Conservation (phyloP, 345 rosid genomes). For the Excoecaria agallocha region DNA sequence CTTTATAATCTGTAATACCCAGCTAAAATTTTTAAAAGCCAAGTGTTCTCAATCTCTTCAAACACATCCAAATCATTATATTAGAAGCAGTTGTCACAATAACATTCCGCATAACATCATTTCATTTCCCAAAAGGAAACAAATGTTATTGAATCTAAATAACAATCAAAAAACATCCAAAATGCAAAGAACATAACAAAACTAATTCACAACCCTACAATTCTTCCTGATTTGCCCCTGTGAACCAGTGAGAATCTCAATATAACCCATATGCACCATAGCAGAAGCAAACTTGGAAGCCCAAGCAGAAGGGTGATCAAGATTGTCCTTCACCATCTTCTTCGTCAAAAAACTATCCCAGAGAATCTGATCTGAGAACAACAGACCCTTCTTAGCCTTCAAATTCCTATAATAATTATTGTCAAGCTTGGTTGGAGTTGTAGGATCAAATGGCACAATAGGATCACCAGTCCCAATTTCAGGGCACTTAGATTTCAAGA, state of each 20-base stretch:
- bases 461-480: neutral
- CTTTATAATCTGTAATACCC: no score
- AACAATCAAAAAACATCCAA: no score
- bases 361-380: constrained; percentile 25
- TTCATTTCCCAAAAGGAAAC: no score
- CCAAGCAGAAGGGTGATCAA: constrained; percentile 15
- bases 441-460: constrained; percentile 10
- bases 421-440: constrained; percentile 5
- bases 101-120: no score
- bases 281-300: constrained; percentile 13
- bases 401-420: constrained; percentile 21
- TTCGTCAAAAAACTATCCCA: constrained; percentile 9
- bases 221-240: constrained; percentile 26
- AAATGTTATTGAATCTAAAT: no score
- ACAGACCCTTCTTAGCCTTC: constrained; percentile 11
- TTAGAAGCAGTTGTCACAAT: no score
- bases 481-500: constrained; percentile 16
- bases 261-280: constrained; percentile 24
- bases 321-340: constrained; percentile 8
- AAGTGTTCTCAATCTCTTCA: no score
- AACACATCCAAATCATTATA: no score
- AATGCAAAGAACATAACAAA: no score
- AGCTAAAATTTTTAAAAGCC: no score
- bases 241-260: constrained; percentile 17
- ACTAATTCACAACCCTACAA: constrained; percentile 18